These are phyloP conservation scores for Sutorius eximius DNA, from an alignment of 1,284 basidiomycete species.

Conservation along the genomic window DNA sequence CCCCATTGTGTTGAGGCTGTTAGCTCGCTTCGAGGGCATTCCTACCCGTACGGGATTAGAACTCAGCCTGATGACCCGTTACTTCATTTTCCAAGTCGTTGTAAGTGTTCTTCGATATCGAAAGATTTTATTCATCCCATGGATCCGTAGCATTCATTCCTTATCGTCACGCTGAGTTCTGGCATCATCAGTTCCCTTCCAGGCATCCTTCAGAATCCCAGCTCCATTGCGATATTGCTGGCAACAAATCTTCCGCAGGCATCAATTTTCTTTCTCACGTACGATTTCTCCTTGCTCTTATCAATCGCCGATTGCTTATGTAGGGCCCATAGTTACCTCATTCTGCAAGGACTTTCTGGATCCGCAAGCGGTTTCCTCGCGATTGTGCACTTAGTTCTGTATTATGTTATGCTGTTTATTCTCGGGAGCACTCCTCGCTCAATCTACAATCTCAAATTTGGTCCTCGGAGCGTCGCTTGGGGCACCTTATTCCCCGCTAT, in stretches of 20 bases:
- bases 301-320: background rate
- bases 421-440: slow-evolving; percentile 90
- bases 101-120: slow-evolving; percentile 44
- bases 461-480: slow-evolving; percentile 68
- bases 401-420: slow-evolving; percentile 84
- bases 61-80: slow-evolving; percentile 87
- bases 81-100: slow-evolving; percentile 90
- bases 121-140: background rate
- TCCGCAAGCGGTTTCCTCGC: slow-evolving; percentile 82
- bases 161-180: slow-evolving; percentile 80
- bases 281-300: slow-evolving; percentile 33
- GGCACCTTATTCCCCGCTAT: slow-evolving; percentile 82
- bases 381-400: slow-evolving; percentile 72
- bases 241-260: slow-evolving; percentile 79
- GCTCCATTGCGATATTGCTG: slow-evolving; percentile 63
- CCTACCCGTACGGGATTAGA: slow-evolving; percentile 83
- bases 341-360: slow-evolving; percentile 72
- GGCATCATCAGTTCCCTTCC: slow-evolving; percentile 76
- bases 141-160: slow-evolving; percentile 73
- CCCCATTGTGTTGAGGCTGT: slow-evolving; percentile 80
- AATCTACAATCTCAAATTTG: slow-evolving; percentile 77
- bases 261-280: slow-evolving; percentile 94
- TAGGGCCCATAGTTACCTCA: slow-evolving; percentile 47
- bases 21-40: slow-evolving; percentile 79
- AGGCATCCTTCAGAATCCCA: slow-evolving; percentile 60